Base-by-base conservation (phyloP, 495 filamentous ascomycete species). In the Poronia punctata region DNA sequence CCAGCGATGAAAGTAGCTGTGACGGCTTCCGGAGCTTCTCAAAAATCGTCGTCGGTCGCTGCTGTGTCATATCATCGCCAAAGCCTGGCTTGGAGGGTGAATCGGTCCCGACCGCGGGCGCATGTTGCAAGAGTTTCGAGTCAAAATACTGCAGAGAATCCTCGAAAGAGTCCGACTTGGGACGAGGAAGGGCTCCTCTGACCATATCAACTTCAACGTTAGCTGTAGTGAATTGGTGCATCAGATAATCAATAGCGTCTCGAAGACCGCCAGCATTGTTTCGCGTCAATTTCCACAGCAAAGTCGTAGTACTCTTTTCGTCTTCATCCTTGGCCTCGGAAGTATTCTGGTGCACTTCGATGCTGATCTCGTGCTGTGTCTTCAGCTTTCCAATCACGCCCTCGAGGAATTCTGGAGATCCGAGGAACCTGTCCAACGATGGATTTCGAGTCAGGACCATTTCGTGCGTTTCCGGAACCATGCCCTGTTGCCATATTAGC, bases 91-190 rank as follows among this genome's bases (percentile, higher is more conserved):
- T 70, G 11, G 86, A 93, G 2, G 88, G 88, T 20, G 88, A 92
- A 52, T 95, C 88, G 3, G 86, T 88, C 10, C 75, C 71, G 16
- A 89, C 70, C 1, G 79, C 78, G 20, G 87, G 87, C 7, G 86
- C 86, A 54, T 89, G 84, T 61, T 97, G 93, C 23, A 99, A 72
- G 22, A 99, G 67, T 65, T 96, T 96, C 0, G 88, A 92, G 60
- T 95, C 83, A 61, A 99, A 99, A 70, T 86, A 96, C 18, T 86
- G 89, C 21, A 95, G 74, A 27, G 87, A 89, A 45, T 97, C 93
- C 54, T 97, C 92, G 55, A 97, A 99, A 1, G 92, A 95, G 63
- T 99, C 92, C 4, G 92, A 96, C 69, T 97, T 96, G 35, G 92
- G 93, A 31, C 90, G 83, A 0, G 90, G 88, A 46, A 97, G 90